phyloP scores from a whole-genome alignment of 108 stramenopile species.

The Skeletonema potamos region DNA sequence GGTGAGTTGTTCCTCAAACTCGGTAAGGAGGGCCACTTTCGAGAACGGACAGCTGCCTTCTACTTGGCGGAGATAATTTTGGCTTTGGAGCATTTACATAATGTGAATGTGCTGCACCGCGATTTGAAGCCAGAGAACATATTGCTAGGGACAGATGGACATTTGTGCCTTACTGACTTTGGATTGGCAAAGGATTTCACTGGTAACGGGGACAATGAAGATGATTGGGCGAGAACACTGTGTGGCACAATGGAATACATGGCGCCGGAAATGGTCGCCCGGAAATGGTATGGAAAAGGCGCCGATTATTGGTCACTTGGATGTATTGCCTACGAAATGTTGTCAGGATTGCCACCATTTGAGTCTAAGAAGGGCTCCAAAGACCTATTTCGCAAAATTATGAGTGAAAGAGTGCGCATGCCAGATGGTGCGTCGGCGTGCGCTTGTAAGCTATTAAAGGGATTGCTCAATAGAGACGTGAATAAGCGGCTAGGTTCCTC shows the following conservation, averaged over 20 bases:
- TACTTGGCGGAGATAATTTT: conserved; percentile 97
- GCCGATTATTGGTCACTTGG: conserved; percentile 98
- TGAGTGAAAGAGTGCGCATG: conserved; percentile 92
- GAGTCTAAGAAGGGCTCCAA: conserved; percentile 77
- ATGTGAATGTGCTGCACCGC: conserved; percentile 90
- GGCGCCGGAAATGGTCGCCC: conserved; percentile 93
- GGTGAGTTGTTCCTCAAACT: conserved; percentile 94
- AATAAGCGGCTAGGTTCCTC: conserved; percentile 88
- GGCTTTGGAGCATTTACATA: conserved; percentile 92
- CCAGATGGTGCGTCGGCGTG: conserved; percentile 77
- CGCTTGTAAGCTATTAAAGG: conserved; percentile 89
- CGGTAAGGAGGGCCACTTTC: conserved; percentile 81
- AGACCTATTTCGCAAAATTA: conserved; percentile 94
- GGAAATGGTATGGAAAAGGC: conserved; percentile 95
- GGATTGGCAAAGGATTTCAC: conserved; percentile 94
- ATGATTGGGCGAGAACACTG: conserved; percentile 68
- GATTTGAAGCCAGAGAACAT: conserved; percentile 97
- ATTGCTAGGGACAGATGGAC: conserved; percentile 86
- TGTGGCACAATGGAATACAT: conserved; percentile 93
- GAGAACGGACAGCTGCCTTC: conserved; percentile 86
- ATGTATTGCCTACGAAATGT: conserved; percentile 96
- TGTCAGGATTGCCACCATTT: conserved; percentile 94
- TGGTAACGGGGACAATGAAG: conserved; percentile 39
- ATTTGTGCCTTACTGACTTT: conserved; percentile 95
- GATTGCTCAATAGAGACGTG: conserved; percentile 90